Evolutionary conservation across 2,329 filamentous ascomycete species (phyloP), one percentile per base, ranked within the genome.

Genomic region (Penicillium sumatraense): DNA sequence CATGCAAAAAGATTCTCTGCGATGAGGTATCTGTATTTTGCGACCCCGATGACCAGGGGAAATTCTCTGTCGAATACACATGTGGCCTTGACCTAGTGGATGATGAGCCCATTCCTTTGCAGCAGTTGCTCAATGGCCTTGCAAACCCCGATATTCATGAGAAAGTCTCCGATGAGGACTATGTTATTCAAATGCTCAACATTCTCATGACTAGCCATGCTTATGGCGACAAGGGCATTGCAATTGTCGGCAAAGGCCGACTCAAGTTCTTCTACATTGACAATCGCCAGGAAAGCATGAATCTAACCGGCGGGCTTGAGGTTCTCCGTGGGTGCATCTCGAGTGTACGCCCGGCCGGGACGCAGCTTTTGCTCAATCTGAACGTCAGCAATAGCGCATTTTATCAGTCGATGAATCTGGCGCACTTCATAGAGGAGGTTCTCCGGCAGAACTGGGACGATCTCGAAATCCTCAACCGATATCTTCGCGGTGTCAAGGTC

Each of bases 381-480:
- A 63, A 61, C 31, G 56, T 65, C 20, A 65, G 56, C 21, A 62
- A 66, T 41, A 56, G 56, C 3, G 53, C 62, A 3, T 63, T 66
- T 42, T 65, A 50, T 33, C 16, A 8, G 0, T 38, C 38, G 5
- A 42, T 41, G 5, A 20, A 41, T 1, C 18, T 64, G 49, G 10
- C 2, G 0, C 14, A 21, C 1, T 31, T 54, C 13, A 13, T 52
- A 5, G 2, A 9, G 1, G 52, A 45, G 2, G 59, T 56, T 47
- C 16, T 21, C 10, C 24, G 26, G 7, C 8, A 3, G 16, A 16
- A 31, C n/a, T 14, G 7, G 9, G 5, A 31, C 6, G 42, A 46
- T 8, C 2, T 20, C 18, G 42, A 46, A 13, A 31, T 11, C 1
- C 35, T 64, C 13, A n/a, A 54, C 23, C 33, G 49, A 10, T 62